Percentiles rank a stretch among this genome's conserved stretches.
Evolutionary conservation across 257 asterid genomes (phyloP).

Genomic region (Knoxia roxburghii): DNA sequence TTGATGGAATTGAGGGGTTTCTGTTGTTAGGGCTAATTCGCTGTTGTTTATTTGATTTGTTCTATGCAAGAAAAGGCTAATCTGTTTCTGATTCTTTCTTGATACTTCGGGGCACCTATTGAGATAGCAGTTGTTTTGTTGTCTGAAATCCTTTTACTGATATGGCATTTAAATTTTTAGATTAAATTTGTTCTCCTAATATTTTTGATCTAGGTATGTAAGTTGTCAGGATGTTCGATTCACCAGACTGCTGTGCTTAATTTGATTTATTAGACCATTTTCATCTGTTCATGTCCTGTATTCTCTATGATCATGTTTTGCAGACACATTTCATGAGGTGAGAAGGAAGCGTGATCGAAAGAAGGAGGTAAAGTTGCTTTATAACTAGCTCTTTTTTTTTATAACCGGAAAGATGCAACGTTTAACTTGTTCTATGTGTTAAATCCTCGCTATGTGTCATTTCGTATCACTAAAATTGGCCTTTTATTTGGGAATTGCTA

Average conservation of each 20-base stretch:
- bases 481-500: conserved; percentile 6
- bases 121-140: not conserved
- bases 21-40: not conserved
- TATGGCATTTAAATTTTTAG: not conserved
- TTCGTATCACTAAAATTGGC: not conserved
- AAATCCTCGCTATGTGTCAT: not conserved
- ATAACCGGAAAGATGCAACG: not conserved
- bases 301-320: not conserved
- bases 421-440: not conserved
- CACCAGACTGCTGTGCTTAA: not conserved
- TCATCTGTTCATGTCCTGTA: not conserved
- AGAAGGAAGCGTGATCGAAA: conserved; percentile 69
- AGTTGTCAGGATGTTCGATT: not conserved
- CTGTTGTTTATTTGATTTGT: not conserved
- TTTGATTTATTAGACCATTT: not conserved
- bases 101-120: not conserved
- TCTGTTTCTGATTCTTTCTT: not conserved
- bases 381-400: not conserved
- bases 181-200: not conserved
- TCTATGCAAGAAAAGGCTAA: not conserved
- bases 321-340: conserved; percentile 93
- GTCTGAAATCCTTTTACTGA: not conserved
- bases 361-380: conserved; percentile 58
- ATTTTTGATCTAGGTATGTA: not conserved
- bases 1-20: not conserved